Base-by-base conservation (phyloP, 2,329 filamentous ascomycete species). In the Epichloe gansuensis region DNA sequence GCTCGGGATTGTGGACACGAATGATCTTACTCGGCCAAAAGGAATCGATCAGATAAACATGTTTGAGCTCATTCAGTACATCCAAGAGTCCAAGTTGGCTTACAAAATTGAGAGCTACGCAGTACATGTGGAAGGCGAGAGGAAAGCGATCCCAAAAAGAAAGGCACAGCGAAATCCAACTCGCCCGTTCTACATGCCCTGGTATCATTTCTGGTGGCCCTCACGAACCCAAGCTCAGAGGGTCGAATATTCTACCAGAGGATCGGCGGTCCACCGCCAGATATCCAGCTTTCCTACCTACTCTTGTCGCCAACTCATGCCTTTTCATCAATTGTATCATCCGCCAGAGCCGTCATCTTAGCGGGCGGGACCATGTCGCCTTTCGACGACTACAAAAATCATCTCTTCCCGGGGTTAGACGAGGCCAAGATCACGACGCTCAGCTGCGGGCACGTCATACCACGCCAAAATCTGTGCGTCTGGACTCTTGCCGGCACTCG, bases 291-390 rank as follows among this genome's bases (percentile, higher is more conserved):
- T 12, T 89, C 83, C 44, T 98, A 96, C 65, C 81, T 95, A 60
- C 78, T 98, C 4, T 78, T 98, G 0, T 93, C 95, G 35, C 91
- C 93, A 0, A 91, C 91, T 0, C 83, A 91, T 61, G 88, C 94
- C 59, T 97, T 98, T 67, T 85, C 85, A 7, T 86, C 91, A 11
- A 86, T 97, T 50, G 88, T 91, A 2, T 82, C 88, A 34, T 83
- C 86, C 56, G 89, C 93, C 0, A 78, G 90, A 54, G 88, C 91
- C 2, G 86, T 98, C 3, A 85, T 98, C 43, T 74, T 98, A 3
- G 93, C 91, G 0, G 93, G 93, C 54, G 93, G 93, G 23, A 98
- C 93, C 28, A 97, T 98, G 93, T 95, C 93, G 2, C 93, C 93
- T 0, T 95, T 97, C 73, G 80, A 85, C 25, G 93, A 97, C 69